These are phyloP conservation scores for Hanseniaspora osmophila DNA, from an alignment of 805 yeast genomes.

Conservation along the genomic window DNA sequence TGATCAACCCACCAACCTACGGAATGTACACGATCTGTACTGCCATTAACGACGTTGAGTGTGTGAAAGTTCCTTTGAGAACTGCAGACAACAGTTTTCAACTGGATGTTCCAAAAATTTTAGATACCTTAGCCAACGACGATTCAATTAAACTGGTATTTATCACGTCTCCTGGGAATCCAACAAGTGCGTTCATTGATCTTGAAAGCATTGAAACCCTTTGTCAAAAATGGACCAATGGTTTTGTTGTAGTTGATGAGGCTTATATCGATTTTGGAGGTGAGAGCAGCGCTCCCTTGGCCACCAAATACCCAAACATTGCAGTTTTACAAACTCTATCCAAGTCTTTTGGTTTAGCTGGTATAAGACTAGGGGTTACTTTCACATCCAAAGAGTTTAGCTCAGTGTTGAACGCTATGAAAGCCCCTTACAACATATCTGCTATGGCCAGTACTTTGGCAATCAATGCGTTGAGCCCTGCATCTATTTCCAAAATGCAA, in stretches of 20 bases:
- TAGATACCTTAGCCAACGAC: slow-evolving; percentile 40
- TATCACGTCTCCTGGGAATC: slow-evolving; percentile 93
- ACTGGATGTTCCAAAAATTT: slow-evolving; percentile 42
- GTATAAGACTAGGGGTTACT: slow-evolving; percentile 78
- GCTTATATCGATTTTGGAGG: slow-evolving; percentile 84
- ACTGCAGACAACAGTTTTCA: slow-evolving; percentile 42
- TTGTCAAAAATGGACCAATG: slow-evolving; percentile 45
- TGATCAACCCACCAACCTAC: slow-evolving; percentile 89
- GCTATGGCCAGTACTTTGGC: slow-evolving; percentile 68
- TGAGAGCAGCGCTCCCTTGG: slow-evolving; percentile 63
- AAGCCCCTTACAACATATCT: slow-evolving; percentile 91
- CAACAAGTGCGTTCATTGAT: slow-evolving; percentile 61
- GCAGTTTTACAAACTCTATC: slow-evolving; percentile 86
- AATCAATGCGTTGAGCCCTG: slow-evolving; percentile 47
- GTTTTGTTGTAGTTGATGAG: slow-evolving; percentile 78
- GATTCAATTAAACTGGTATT: slow-evolving; percentile 57
- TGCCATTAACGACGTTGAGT: slow-evolving; percentile 70
- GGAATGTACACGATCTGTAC: slow-evolving; percentile 95
- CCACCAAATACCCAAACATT: slow-evolving; percentile 66
- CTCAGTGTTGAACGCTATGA: slow-evolving; percentile 66
- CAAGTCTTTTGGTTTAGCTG: slow-evolving; percentile 93
- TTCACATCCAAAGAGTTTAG: slow-evolving; percentile 51
- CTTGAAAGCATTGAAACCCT: slow-evolving; percentile 34
- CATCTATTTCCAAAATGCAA: slow-evolving; percentile 48
- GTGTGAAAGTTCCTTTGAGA: slow-evolving; percentile 56